Evolutionary conservation across 495 filamentous ascomycete species (phyloP).

Genomic region (Collariella sp.): DNA sequence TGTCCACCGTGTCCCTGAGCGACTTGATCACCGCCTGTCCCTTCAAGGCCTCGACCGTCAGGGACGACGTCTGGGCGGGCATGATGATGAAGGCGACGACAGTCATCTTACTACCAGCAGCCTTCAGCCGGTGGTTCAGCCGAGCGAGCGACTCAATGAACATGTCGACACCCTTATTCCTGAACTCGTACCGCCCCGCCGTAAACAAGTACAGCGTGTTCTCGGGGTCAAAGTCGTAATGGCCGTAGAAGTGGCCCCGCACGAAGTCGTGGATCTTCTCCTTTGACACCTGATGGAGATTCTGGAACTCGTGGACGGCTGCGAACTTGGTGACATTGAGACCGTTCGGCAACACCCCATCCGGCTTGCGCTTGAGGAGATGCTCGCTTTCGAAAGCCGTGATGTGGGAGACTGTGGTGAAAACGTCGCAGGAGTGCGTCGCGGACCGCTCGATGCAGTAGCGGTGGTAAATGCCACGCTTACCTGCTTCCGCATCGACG

Average conservation of each 20-base stretch:
- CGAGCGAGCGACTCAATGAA: slow-evolving; percentile 94
- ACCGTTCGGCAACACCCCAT: slow-evolving; percentile 92
- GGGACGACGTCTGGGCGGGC: slow-evolving; percentile 93
- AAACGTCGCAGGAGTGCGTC: slow-evolving; percentile 86
- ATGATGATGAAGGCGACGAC: slow-evolving; percentile 99
- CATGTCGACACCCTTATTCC: slow-evolving; percentile 99
- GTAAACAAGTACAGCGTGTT: slow-evolving; percentile 99
- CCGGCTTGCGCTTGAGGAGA: slow-evolving; percentile 92
- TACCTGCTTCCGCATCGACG: slow-evolving; percentile 91
- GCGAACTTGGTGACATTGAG: slow-evolving; percentile 98
- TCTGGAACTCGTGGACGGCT: slow-evolving; percentile 98
- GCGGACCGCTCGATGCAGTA: slow-evolving; percentile 97
- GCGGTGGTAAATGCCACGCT: slow-evolving; percentile 95
- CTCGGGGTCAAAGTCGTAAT: slow-evolving; percentile 92
- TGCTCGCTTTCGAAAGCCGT: slow-evolving; percentile 98
- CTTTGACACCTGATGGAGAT: slow-evolving; percentile 90
- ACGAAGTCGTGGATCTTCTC: slow-evolving; percentile 98
- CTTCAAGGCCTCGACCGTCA: slow-evolving; percentile 93
- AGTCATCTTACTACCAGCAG: slow-evolving; percentile 76
- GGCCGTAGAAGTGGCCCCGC: slow-evolving; percentile 95
- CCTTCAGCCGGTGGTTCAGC: slow-evolving; percentile 86
- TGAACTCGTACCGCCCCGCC: slow-evolving; percentile 90
- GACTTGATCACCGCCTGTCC: slow-evolving; percentile 97
- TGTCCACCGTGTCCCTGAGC: slow-evolving; percentile 79
- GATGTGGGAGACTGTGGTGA: slow-evolving; percentile 97